A percentile compares a stretch with the other conserved stretches of the same genome.
Conservation (phyloP, 176 grass and related monocot species). For the Themeda triandra region DNA sequence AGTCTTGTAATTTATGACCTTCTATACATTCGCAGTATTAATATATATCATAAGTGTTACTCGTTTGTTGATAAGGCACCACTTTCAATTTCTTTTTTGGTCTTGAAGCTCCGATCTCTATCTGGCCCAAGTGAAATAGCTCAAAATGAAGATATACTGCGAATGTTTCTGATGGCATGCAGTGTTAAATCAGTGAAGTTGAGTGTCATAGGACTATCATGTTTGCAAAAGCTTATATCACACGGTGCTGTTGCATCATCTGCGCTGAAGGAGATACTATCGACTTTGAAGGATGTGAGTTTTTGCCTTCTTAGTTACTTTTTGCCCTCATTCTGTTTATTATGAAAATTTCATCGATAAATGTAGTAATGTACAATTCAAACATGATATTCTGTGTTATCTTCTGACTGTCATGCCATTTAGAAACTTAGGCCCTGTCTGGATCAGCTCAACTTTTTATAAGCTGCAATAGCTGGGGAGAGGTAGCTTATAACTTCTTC, state of each 20-base stretch:
- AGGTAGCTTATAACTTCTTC: neutral
- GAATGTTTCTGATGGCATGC: constrained; percentile 97
- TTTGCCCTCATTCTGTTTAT: constrained; percentile 25
- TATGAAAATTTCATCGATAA: neutral
- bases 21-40: neutral
- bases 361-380: constrained; percentile 16
- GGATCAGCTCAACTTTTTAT: neutral
- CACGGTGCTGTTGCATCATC: constrained; percentile 80
- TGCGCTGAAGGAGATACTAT: constrained; percentile 83
- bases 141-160: constrained; percentile 81
- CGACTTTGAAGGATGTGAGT: constrained; percentile 91
- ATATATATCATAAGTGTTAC: neutral
- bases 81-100: constrained; percentile 17
- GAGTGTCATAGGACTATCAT: constrained; percentile 94
- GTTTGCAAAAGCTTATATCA: constrained; percentile 98
- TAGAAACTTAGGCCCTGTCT: neutral
- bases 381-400: neutral
- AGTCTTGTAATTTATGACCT: neutral
- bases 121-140: constrained; percentile 84
- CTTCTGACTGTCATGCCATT: neutral
- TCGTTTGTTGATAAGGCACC: constrained; percentile 4
- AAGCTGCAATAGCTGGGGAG: neutral
- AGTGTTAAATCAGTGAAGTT: constrained; percentile 87
- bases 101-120: constrained; percentile 77
- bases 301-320: constrained; percentile 5